Percentiles rank a stretch among this genome's conserved stretches.
Evolutionary conservation across 2,329 filamentous ascomycete genomes (phyloP).

Genomic region (Periconia sp.): DNA sequence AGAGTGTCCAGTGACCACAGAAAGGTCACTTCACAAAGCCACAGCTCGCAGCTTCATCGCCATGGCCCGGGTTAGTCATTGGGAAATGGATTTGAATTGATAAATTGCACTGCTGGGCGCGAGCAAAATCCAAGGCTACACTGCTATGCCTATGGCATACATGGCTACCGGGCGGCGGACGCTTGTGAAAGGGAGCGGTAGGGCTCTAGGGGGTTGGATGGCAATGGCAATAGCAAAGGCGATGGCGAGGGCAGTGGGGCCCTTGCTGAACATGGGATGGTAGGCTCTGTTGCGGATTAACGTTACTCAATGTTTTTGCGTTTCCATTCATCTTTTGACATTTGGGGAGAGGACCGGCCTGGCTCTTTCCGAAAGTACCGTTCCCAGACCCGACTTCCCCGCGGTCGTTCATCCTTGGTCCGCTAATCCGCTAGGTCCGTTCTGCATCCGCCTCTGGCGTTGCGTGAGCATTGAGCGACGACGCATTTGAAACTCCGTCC

Average conservation of each 20-base stretch:
- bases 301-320: neutral
- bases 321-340: conserved; percentile 10
- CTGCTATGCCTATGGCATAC: no score
- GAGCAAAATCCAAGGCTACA: no score
- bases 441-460: conserved; percentile 30
- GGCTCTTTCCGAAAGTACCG: conserved; percentile 29
- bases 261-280: neutral
- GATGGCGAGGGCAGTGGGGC: no score
- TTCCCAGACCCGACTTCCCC: conserved; percentile 37
- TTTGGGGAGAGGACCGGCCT: conserved; percentile 31
- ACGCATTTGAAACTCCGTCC: conserved; percentile 35
- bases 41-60: neutral
- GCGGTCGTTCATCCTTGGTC: conserved; percentile 33
- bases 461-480: conserved; percentile 29
- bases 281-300: neutral
- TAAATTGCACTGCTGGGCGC: no score
- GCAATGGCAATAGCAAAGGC: no score
- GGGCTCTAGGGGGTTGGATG: neutral
- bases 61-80: conserved; percentile 1
- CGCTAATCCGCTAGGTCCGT: conserved; percentile 35
- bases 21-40: neutral
- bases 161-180: neutral
- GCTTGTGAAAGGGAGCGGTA: neutral
- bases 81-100: neutral
- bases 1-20: neutral